These are phyloP conservation scores for Magnusiomyces starmeri DNA, from an alignment of 1,139 yeast genomes.

Conservation along the genomic window DNA sequence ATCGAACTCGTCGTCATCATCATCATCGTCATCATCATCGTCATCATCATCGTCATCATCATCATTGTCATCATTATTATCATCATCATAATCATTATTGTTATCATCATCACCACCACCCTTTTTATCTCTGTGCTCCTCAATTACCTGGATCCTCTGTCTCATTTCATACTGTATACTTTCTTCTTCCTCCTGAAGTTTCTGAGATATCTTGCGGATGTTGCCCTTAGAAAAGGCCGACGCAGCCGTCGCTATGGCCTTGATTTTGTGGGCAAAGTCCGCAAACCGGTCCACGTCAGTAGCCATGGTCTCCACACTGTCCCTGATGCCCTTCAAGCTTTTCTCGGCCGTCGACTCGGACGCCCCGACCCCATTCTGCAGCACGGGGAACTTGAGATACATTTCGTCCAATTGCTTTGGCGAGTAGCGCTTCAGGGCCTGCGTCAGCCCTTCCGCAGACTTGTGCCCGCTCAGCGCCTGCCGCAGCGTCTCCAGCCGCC, in stretches of 20 bases:
- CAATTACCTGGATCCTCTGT: background rate
- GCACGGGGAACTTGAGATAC: background rate
- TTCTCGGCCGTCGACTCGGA: background rate
- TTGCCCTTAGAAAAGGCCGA: background rate
- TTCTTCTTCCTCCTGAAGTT: background rate
- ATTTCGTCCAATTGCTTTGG: background rate
- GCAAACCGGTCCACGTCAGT: background rate
- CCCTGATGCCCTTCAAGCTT: no score
- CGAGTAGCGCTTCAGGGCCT: background rate
- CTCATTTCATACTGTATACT: background rate
- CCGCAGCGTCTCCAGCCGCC: background rate
- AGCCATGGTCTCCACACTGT: background rate
- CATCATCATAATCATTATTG: background rate
- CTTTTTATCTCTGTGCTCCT: background rate
- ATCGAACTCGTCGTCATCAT: background rate
- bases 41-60: background rate
- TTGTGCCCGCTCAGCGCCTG: background rate
- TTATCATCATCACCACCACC: background rate
- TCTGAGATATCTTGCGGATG: background rate
- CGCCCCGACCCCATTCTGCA: conserved; percentile 1
- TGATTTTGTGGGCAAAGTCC: conserved; percentile 1
- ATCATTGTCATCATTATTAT: background rate
- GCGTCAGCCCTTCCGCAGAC: background rate
- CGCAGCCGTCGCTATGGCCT: background rate
- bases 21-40: background rate